phyloP scores from a whole-genome alignment of 305 asterid species.

The Fraxinus paxiana region DNA sequence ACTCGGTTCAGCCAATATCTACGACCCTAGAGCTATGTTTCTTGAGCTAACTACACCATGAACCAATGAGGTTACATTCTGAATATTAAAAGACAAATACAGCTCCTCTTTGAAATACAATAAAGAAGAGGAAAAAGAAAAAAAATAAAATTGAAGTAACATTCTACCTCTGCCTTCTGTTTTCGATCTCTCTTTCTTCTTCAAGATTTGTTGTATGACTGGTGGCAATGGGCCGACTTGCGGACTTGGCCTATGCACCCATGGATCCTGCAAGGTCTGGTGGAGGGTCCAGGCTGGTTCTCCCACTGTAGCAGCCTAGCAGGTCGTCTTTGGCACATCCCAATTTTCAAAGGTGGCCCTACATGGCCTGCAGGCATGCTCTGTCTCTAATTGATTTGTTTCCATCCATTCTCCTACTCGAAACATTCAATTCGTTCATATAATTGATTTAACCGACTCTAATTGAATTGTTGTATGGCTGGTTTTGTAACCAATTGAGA shows the following conservation, averaged over 20 bases:
- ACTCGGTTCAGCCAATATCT: neutral
- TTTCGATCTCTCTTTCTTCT: neutral
- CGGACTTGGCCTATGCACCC: neutral
- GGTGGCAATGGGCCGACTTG: neutral
- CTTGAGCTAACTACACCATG: neutral
- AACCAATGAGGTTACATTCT: neutral
- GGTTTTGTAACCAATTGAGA: too few species aligned
- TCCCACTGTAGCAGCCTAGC: too few species aligned
- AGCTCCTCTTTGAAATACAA: neutral
- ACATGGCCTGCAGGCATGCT: neutral
- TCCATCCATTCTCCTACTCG: neutral
- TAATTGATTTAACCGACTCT: neutral
- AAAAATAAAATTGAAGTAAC: neutral
- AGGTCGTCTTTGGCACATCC: neutral
- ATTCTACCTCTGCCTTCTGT: neutral
- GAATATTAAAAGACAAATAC: neutral
- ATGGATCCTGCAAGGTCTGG: neutral
- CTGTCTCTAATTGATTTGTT: neutral
- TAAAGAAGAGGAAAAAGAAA: neutral
- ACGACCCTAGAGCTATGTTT: neutral
- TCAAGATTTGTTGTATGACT: neutral
- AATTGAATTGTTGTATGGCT: too few species aligned
- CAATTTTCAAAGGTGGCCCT: neutral
- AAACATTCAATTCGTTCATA: too few species aligned
- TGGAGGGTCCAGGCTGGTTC: too few species aligned